phyloP scores from a whole-genome alignment of 768 basidiomycete genomes.

The Leccinum incarnatum region DNA sequence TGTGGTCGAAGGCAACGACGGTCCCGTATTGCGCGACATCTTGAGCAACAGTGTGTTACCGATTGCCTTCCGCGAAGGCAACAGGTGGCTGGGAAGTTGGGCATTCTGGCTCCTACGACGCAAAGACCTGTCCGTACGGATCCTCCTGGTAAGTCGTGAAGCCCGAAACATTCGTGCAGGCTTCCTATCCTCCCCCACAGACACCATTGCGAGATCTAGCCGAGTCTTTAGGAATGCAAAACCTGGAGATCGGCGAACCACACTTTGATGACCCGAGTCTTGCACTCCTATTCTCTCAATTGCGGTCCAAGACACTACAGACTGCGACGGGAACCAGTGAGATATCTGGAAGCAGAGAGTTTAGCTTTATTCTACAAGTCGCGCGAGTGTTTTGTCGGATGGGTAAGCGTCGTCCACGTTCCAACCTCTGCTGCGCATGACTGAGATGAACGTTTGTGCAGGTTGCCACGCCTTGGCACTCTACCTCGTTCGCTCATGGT shows the following conservation, averaged over 20 bases:
- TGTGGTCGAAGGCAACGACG: constrained; percentile 79
- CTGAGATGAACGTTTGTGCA: constrained; percentile 31
- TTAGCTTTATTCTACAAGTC: constrained; percentile 94
- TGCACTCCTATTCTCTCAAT: constrained; percentile 83
- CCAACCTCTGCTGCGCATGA: background rate
- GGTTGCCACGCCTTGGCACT: constrained; percentile 93
- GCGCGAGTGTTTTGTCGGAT: constrained; percentile 91
- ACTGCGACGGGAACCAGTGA: constrained; percentile 91
- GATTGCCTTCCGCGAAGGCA: constrained; percentile 80
- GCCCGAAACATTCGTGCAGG: background rate
- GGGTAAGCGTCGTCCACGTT: constrained; percentile 55
- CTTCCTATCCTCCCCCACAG: constrained; percentile 33
- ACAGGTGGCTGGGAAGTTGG: constrained; percentile 94
- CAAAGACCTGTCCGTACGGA: constrained; percentile 84
- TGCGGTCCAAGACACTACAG: constrained; percentile 89
- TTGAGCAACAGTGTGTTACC: constrained; percentile 78
- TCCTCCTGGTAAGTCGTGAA: constrained; percentile 66
- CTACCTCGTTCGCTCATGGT: constrained; percentile 87
- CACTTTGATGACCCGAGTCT: constrained; percentile 94
- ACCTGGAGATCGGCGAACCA: constrained; percentile 73
- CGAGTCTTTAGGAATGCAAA: constrained; percentile 48
- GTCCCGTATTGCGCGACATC: constrained; percentile 69
- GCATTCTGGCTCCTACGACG: constrained; percentile 93
- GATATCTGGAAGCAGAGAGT: constrained; percentile 84
- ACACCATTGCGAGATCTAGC: constrained; percentile 78